Base-by-base conservation (phyloP, 2,329 filamentous ascomycete species). In the Diaporthe vexans region DNA sequence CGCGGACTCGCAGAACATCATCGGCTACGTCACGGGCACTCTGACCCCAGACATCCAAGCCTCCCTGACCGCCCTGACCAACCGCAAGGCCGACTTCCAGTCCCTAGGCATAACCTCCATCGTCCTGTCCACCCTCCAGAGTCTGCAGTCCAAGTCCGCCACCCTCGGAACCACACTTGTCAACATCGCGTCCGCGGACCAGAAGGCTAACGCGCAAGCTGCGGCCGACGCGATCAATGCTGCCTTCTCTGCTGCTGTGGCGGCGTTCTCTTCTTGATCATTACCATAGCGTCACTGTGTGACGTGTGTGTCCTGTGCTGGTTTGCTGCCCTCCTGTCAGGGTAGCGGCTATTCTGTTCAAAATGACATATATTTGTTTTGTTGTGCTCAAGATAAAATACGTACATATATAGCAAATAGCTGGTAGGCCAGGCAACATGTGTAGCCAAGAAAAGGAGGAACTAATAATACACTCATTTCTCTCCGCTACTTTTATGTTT, bases 41-140 rank as follows among this genome's bases (percentile, higher is more conserved):
- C 59, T 75, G 21, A 73, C 29, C 37, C 71, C 73, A 8, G 73
- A 75, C 56, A 73, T 75, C 61, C 51, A 69, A 13, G 73, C 73
- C 15, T 68, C 73, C 11, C 70, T 75, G 35, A 46, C 67, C 37
- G 73, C 70, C 43, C 63, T 75, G 33, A 70, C 56, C 26, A 63
- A 63, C 43, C 46, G 70, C 26, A 51, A 73, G 61, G 61, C 70
- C 58, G 70, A 75, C 54, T 75, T 75, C 35, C 37, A 26, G n/a
- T 37, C 70, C 43, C 43, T 73, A 4, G 48, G 73, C 61, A 56
- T 73, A 26, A 63, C 48, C 21, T 68, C 70, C 15, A 51, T 69
- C 35, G 73, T 75, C 43, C 70, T 75, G n/a, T 51, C 52, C 35
- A 72, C 72, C n/a, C 70, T 75, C 46, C 26, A 75, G 61, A 75